Evolutionary conservation across 2,329 filamentous ascomycete species (phyloP), one percentile per base, ranked within the genome.

Genomic region (Xylaria sp.): DNA sequence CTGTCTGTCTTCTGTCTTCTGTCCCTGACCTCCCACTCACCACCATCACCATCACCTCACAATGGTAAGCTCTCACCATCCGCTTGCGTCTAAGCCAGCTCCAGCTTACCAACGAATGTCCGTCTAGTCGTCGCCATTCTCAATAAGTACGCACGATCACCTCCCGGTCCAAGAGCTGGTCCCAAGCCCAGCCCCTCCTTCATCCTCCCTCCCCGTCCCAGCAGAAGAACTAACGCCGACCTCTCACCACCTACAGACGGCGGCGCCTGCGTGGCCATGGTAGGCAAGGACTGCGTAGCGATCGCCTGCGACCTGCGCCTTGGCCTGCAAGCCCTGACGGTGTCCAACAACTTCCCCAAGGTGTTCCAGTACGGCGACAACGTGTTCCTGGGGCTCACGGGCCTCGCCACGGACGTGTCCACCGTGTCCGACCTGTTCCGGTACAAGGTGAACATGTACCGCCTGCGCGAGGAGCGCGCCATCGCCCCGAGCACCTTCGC

Each of bases 381-480:
- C 75, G 92, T 95, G 73, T 97, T 96, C 81, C 91, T 99, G 37
- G 95, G 95, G 60, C 89, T 99, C 65, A 98, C 95, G 4, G 95
- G 95, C 59, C 91, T 99, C 54, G 95, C 95, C 65, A 99, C 95
- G 72, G 95, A 99, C 78, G 93, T 99, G 69, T 87, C 87, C 69
- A 98, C 94, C 71, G 94, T 99, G 71, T 91, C 90, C 73, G 94
- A 99, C 81, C 90, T 98, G 71, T 96, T 99, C 87, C 93, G 95
- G 76, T 98, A 97, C 89, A 99, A 99, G 86, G 92, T 96, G 79
- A 99, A 99, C 87, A 96, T 99, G 92, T 99, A 99, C 87, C 92
- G 95, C 69, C 88, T 99, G 75, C 92, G 95, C 75, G 95, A 99
- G 85, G 95, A 99, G 85, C 93, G 95, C 76, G 87, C 93, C 83